Conservation (phyloP, 1,139 yeast species). For the Wickerhamomyces sp. region DNA sequence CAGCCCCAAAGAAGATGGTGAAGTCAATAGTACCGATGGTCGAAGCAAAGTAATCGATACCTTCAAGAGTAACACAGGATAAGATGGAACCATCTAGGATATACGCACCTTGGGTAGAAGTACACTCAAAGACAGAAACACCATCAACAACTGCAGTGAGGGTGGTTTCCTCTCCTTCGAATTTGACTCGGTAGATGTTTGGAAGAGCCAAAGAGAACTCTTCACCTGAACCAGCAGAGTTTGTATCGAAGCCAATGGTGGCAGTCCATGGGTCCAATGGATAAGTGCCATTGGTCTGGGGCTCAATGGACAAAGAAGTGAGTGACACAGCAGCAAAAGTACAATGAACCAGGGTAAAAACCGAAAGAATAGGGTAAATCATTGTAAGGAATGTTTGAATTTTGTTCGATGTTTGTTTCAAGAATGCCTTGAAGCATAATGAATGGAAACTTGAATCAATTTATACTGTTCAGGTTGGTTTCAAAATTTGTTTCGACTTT, state of each 20-base stretch:
- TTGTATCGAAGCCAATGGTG: conserved; percentile 23
- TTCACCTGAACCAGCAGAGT: conserved; percentile 23
- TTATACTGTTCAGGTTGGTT: neutral
- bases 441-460: neutral
- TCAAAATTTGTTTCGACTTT: no score
- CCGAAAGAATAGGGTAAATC: neutral
- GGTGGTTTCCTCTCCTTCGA: conserved; percentile 17
- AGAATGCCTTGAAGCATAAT: neutral
- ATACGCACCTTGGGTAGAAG: conserved; percentile 29
- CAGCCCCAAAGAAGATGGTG: conserved; percentile 27
- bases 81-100: conserved; percentile 23
- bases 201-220: conserved; percentile 24
- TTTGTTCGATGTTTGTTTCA: neutral
- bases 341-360: neutral
- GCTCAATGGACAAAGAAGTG: neutral
- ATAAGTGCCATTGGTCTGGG: conserved; percentile 2
- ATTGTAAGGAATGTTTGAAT: neutral
- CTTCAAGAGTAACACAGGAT: conserved; percentile 23
- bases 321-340: neutral
- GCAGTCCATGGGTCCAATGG: conserved; percentile 31
- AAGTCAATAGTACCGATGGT: conserved; percentile 26
- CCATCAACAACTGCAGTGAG: conserved; percentile 21
- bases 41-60: conserved; percentile 17
- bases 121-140: conserved; percentile 25
- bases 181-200: conserved; percentile 29